Evolutionary conservation across 73 alveolate genomes (phyloP), one percentile per base, ranked within the genome.

Genomic region (Paramecium octaurelia): DNA sequence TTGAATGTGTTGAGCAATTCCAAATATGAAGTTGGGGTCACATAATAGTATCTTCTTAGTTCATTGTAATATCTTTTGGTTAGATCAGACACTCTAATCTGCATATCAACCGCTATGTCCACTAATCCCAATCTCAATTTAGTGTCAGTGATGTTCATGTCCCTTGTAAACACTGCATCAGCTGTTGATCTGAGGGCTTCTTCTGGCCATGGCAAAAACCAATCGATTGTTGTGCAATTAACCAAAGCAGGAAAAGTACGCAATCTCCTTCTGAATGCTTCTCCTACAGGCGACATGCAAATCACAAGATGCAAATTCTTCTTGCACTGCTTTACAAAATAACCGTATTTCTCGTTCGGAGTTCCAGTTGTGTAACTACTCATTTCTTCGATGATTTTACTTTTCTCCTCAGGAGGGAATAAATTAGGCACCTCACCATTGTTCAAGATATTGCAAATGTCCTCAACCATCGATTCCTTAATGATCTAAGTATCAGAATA

Each of bases 1-100:
- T 97, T 96, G 96, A 99, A 99, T 46, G 99, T 96, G 31, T 97
- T 97, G 24, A 99, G 96, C 46, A 99, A 98, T 84, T 98, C 99
- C 10, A 99, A 97, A 92, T 98, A 99, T 46, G 99, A 95, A 80
- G 99, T 99, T 18, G 99, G 99, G 3, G 99, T 99, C 16, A 99
- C 99, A 96, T 99, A 97, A 93, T 99, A 98, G 95, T 97, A 97
- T 88, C 99, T 97, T 89, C 94, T 89, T 27, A 89, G 29, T 89
- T 89, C 94, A 31, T 89, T 42, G 34, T 70, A 50, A 21, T 70
- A 89, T 71, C 92, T 69, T 89, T 89, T 83, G 18, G 92, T 89
- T 42, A 89, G 42, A 24, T 89, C 80, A n/a, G 94, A 70, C 7
- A 89, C 84, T 89, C 94, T 89, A 8, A 89, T 18, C 71, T 89